Conservation (phyloP, 139 green algal genomes). For the Tetradesmus obliquus region DNA sequence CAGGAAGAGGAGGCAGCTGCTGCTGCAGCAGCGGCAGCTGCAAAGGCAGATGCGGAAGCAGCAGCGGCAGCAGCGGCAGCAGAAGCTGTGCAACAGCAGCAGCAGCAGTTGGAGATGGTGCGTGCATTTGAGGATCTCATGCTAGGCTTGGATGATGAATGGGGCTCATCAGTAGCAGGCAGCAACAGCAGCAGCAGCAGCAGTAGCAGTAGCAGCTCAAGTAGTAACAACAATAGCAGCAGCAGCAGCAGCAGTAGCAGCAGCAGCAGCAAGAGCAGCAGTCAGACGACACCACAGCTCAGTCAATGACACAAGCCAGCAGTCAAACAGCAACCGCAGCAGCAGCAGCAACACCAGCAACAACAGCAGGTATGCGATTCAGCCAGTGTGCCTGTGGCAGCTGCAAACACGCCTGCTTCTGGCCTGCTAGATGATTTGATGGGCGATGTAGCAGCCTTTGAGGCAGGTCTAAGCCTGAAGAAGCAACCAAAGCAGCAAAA, state of each 20-base stretch:
- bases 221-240: not conserved
- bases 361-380: not conserved
- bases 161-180: not conserved
- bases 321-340: not conserved
- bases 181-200: not conserved
- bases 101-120: not conserved
- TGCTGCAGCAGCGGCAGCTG: not conserved
- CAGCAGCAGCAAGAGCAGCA: conserved; percentile 1
- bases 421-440: not conserved
- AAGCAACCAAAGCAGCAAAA: not conserved
- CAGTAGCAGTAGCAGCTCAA: not conserved
- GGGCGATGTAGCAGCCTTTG: not conserved
- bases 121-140: conserved; percentile 13
- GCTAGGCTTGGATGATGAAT: not conserved
- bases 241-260: not conserved
- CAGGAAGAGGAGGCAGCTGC: not conserved
- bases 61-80: not conserved
- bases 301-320: not conserved
- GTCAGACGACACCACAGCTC: not conserved
- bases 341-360: not conserved
- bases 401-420: not conserved
- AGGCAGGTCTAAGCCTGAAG: not conserved
- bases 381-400: not conserved
- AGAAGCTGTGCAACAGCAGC: not conserved
- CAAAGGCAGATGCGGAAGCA: not conserved